Evolutionary conservation across 495 filamentous ascomycete species (phyloP), one percentile per base, ranked within the genome.

Genomic region (Annulohypoxylon moriforme): DNA sequence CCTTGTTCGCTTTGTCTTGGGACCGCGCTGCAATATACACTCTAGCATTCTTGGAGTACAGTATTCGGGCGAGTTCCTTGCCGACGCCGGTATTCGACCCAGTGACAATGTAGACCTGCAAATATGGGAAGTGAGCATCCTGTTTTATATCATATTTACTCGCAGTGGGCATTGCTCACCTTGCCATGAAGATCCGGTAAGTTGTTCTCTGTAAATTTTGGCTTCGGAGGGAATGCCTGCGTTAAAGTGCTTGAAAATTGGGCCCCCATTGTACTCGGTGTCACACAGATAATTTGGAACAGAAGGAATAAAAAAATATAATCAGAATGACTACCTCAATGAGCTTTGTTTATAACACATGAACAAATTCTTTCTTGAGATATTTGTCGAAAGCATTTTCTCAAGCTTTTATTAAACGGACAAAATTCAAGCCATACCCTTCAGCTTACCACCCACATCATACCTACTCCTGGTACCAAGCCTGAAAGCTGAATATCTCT

Each of bases 1-100:
- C 73, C n/a, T 49, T 52, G 2, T 67, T 60, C 4, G 75, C 74
- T 34, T 73, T 81, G 13, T 69, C 68, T 46, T 76, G 69, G 2
- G 79, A 81, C 46, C 87, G 84, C 11, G 79, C 77, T 0, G 84
- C 84, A 29, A 88, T 76, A 73, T 87, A 89, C 29, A 89, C 82
- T 25, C 81, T 87, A 44, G 79, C 85, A 49, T 83, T 78, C 49
- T 78, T 77, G 13, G 73, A 50, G 63, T 83, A 85, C 18, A 87
- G 83, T 14, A 85, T 80, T 33, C 67, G 75, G 14, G 80, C 78
- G 3, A 86, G 74, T 63, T 86, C 82, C 46, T 79, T 76, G 34
- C 87, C 86, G 63, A 85, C 68, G 14, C 85, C 84, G 4, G 81
- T 64, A 40, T 80, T 83, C 22, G 80, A 78, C 27, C 85, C 86